Evolutionary conservation across 352 stramenopile genomes (phyloP).

Genomic region (Halophytophthora batemanensis): DNA sequence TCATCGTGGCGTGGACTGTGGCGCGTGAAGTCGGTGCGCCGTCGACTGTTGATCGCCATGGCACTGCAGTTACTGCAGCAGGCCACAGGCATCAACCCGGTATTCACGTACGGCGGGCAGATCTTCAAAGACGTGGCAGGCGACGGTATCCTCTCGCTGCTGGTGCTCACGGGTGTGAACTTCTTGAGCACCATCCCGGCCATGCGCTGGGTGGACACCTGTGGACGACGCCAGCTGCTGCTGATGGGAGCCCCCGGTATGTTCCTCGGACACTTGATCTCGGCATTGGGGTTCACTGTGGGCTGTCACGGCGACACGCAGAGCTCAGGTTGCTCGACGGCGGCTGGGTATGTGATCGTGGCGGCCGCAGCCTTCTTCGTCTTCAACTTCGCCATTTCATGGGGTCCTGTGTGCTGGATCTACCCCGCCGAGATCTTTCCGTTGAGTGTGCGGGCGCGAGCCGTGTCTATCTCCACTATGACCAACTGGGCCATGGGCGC

Average conservation of each 20-base stretch:
- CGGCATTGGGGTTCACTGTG: constrained; percentile 34
- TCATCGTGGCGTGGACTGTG: too few relatives aligned
- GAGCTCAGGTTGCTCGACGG: constrained; percentile 28
- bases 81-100: constrained; percentile 43
- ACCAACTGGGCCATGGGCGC: constrained; percentile 46
- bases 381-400: constrained; percentile 40
- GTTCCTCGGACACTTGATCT: constrained; percentile 41
- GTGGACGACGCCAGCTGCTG: constrained; percentile 36
- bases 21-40: constrained; percentile 19
- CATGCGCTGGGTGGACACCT: constrained; percentile 46
- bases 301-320: constrained; percentile 35
- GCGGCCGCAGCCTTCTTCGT: constrained; percentile 38
- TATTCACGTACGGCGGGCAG: constrained; percentile 44
- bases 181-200: constrained; percentile 45
- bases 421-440: constrained; percentile 39
- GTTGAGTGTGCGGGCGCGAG: constrained; percentile 34
- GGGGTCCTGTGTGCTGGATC: constrained; percentile 37
- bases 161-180: constrained; percentile 44
- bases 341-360: constrained; percentile 39
- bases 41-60: constrained; percentile 42
- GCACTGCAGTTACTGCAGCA: constrained; percentile 48
- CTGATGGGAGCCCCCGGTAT: constrained; percentile 39
- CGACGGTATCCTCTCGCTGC: constrained; percentile 36
- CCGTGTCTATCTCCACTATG: constrained; percentile 48
- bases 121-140: constrained; percentile 50